Evolutionary conservation across 306 rosid genomes (phyloP), one percentile per base, ranked within the genome.

Genomic region (Astragalus glycyphyllos): DNA sequence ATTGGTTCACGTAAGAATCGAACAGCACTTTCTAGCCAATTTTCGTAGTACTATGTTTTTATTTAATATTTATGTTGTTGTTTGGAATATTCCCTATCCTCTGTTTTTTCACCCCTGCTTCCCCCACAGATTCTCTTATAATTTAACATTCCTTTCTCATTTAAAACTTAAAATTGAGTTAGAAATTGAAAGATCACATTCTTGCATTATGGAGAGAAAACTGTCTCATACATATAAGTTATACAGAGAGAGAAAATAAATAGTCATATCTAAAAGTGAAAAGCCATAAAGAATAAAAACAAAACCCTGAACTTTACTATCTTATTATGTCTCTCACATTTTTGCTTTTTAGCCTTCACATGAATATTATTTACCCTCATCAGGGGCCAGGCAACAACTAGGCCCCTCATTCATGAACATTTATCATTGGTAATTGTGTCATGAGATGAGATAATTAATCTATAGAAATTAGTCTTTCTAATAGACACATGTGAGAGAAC

Each of bases 221-320:
- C 17, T 73, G 75, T 73, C 42, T 31, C 47, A 47, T 62, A 34
- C 71, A 73, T 58, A 77, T 13, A 54, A 53, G 51, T 55, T 50
- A 62, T 34, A 41, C 74, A 78, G 23, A 69, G 35, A 69, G 54
- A 49, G 69, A 40, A 40, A 55, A 32, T 35, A 35, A 75, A 72
- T 68, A 71, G 77, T 31, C 65, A 66, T 48, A 15, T 70, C 59
- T 3, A 55, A 47, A 54, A 62, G 67, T 61, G 67, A 61, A 38
- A 59, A 1, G 51, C 11, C 20, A 62, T 20, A 62, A 61, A 54
- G 35, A 63, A 70, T 20, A 56, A 12, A 53, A 64, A 65, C 76
- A 65, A 73, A 68, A 65, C 13, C 44, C 62, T 6, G 13, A 76
- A 79, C 86, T 83, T 76, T 76, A 75, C 81, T 76, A 65, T 75